A percentile compares a stretch with the other conserved stretches of the same genome.
phyloP scores from a whole-genome alignment of 83 land plant species.

The Larix sibirica region DNA sequence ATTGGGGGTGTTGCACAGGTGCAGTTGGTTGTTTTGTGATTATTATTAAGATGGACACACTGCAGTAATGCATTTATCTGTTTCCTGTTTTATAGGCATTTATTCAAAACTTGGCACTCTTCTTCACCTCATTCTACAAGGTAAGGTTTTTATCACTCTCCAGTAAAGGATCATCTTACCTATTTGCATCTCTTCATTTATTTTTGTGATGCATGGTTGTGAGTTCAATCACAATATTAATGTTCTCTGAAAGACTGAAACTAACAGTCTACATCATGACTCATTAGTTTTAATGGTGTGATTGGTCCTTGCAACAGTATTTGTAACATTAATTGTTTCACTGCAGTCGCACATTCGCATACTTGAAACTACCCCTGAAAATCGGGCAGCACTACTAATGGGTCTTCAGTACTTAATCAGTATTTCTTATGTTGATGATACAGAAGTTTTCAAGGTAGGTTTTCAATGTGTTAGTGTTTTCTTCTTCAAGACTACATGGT shows the following conservation, averaged over 20 bases:
- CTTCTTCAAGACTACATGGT: neutral
- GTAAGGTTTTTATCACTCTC: conserved; percentile 23
- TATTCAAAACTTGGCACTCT: conserved; percentile 93
- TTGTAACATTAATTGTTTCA: neutral
- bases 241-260: no score
- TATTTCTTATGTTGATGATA: conserved; percentile 98
- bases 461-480: conserved; percentile 6
- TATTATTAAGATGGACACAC: neutral
- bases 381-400: conserved; percentile 68
- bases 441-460: conserved; percentile 94
- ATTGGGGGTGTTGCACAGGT: neutral
- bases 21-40: neutral
- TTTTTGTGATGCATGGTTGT: neutral
- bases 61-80: neutral
- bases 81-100: conserved; percentile 68
- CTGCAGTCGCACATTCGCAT: conserved; percentile 87
- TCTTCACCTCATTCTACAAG: conserved; percentile 98
- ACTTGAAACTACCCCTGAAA: conserved; percentile 79
- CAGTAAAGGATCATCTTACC: neutral
- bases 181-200: neutral
- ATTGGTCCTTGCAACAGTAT: no score
- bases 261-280: no score
- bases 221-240: no score
- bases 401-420: conserved; percentile 93
- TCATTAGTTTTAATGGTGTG: no score